Percentiles rank a stretch among this genome's conserved stretches.
Conservation (phyloP, 2,329 filamentous ascomycete genomes). For the Biscogniauxia sp. region DNA sequence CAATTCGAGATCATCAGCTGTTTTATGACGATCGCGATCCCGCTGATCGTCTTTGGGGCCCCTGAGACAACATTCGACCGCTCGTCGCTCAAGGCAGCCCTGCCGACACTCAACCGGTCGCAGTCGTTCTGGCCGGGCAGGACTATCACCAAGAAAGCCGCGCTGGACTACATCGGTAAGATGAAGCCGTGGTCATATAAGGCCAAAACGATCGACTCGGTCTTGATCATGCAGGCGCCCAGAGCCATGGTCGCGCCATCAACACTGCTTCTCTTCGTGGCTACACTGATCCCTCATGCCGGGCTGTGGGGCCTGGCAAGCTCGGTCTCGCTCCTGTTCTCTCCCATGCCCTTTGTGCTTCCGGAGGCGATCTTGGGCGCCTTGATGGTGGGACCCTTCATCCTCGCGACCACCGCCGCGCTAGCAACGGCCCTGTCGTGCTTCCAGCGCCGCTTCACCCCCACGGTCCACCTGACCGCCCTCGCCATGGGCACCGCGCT, state of each 20-base stretch:
- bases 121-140: constrained; percentile 22
- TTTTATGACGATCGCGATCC: constrained; percentile 46
- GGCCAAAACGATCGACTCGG: constrained; percentile 26
- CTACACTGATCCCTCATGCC: constrained; percentile 44
- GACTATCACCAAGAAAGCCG: constrained; percentile 33
- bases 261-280: constrained; percentile 43
- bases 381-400: constrained; percentile 44
- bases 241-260: constrained; percentile 51
- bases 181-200: constrained; percentile 41
- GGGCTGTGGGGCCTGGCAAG: constrained; percentile 46
- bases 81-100: constrained; percentile 24
- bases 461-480: constrained; percentile 32
- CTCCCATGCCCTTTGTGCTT: constrained; percentile 42
- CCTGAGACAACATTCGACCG: constrained; percentile 55
- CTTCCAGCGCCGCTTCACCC: constrained; percentile 33
- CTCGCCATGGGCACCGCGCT: constrained; percentile 39
- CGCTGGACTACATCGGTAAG: constrained; percentile 37
- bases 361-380: constrained; percentile 40
- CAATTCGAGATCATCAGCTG: constrained; percentile 52
- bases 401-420: constrained; percentile 37
- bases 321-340: constrained; percentile 48
- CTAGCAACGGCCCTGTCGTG: constrained; percentile 33
- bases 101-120: constrained; percentile 7
- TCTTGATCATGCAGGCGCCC: constrained; percentile 42
- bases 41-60: constrained; percentile 45